Evolutionary conservation across 768 basidiomycete species (phyloP), one percentile per base, ranked within the genome.

Genomic region (Megacollybia marginata): DNA sequence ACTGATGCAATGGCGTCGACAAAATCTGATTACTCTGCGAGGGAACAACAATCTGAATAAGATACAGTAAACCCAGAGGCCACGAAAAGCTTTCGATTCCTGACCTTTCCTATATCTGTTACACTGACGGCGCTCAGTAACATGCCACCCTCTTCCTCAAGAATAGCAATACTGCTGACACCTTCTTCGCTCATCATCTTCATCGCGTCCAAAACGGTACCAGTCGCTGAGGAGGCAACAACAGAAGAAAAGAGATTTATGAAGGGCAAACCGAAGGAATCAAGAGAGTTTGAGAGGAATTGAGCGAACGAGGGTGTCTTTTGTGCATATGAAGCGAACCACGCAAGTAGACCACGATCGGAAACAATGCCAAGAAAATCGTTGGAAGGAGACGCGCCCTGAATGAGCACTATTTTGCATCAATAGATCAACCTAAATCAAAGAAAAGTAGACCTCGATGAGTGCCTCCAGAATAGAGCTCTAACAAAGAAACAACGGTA

Each of bases 151-250:
- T 79, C 80, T 44, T 83, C 82, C 43, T 88, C 84, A 5, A 87
- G 61, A 4, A 91, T 83, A 13, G 88, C 89, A 42, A 90, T 72
- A 56, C 85, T 89, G 59, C 88, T 89, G 20, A 92, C 87, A 19
- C 89, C 89, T 58, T 85, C 78, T 52, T 88, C 86, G 57, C 86
- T 88, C 88, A 92, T 90, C 28, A 86, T 69, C 52, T 73, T 79
- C 89, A 92, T 92, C 5, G 88, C 88, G 61, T 88, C 84, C 46
- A 90, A 68, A 20, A 90, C 83, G 16, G 75, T 75, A 2, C 79
- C 77, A 13, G 70, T 72, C 42, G 85, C 79, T 5, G 73, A 73
- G 5, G 80, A 68, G 7, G 85, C 77, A 9, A 91, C 70, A 15
- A 91, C 82, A 1, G 80, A 74, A 1, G 72, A 58, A 56, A 82